Evolutionary conservation across 345 rosid genomes (phyloP).

Genomic region (Eucalyptus erythrocorys): DNA sequence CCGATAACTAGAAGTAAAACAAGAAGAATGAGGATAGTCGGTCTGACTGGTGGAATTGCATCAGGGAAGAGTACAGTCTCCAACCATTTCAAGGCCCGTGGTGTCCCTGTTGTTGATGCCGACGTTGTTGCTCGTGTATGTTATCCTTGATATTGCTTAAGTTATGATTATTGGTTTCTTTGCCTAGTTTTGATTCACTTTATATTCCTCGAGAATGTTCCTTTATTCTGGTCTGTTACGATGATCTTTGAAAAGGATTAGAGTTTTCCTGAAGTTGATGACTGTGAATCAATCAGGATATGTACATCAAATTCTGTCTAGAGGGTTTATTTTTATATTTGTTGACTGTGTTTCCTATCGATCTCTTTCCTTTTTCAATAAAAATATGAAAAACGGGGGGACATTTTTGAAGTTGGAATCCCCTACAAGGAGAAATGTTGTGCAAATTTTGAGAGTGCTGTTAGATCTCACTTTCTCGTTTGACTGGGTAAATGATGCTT

Average conservation of each 20-base stretch:
- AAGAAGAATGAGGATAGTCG: slow-evolving; percentile 58
- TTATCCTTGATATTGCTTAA: background rate
- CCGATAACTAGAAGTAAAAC: background rate
- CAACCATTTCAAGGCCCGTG: slow-evolving; percentile 59
- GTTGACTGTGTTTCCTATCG: background rate
- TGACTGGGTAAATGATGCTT: background rate
- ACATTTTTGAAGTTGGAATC: background rate
- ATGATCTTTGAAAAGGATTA: background rate
- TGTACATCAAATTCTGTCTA: background rate
- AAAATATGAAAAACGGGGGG: background rate
- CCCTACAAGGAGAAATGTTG: background rate
- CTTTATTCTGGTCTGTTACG: background rate
- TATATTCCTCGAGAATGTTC: background rate
- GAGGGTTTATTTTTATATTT: background rate
- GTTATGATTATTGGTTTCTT: background rate
- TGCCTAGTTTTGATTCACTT: background rate
- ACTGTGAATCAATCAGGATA: background rate
- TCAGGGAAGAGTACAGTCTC: slow-evolving; percentile 92
- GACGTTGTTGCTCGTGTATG: slow-evolving; percentile 71
- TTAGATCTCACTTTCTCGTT: background rate
- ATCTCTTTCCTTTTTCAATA: background rate
- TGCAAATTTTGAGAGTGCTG: background rate
- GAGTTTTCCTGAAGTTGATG: background rate
- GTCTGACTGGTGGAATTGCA: slow-evolving; percentile 85
- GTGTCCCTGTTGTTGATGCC: slow-evolving; percentile 72